Base-by-base conservation (phyloP, 1,139 yeast species). In the Saccharomyces hybrid region DNA sequence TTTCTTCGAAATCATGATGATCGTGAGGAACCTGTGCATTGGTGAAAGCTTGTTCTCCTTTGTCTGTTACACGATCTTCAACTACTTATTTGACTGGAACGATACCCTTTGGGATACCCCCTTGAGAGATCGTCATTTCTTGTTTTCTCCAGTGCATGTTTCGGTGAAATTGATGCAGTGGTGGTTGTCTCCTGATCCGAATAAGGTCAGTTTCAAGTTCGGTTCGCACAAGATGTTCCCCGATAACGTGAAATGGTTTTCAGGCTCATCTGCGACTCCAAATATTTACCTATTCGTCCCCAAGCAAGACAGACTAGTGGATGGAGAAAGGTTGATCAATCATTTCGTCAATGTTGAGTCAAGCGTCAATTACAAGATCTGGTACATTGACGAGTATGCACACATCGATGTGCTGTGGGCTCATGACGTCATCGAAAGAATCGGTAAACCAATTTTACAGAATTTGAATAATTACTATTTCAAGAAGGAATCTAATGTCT, bases 351-450 rank as follows among this genome's bases (percentile, higher is more conserved):
- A 74, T 48, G 75, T 73, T 59, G 93, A 86, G 66, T 63, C 76
- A 0, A 66, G 69, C 1, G 74, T 74, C 51, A 67, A 69, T 52
- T 74, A 70, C 56, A 79, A 79, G 67, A 72, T 75, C 71, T 63
- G 74, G 66, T 59, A 67, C 65, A 51, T 86, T 2, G 75, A 76
- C 1, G 77, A 76, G 19, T 93, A 90, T 68, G 93, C 95, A 51
- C 98, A 91, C 69, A 76, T 91, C 62, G 98, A 91, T 67, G 93
- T 90, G 24, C 70, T 91, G 29, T 91, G 98, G 98, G 95, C 97
- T 0, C 69, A 74, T 26, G 89, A 88, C 61, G 95, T 83, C 0
- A 73, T 77, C 9, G 76, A 76, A 1, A 73, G 71, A 53, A 82
- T 87, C 2, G 82, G 81, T 1, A 63, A 59, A 12, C 74, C 73